phyloP scores from a whole-genome alignment of 1,284 basidiomycete genomes.

The Thelephora terrestris region DNA sequence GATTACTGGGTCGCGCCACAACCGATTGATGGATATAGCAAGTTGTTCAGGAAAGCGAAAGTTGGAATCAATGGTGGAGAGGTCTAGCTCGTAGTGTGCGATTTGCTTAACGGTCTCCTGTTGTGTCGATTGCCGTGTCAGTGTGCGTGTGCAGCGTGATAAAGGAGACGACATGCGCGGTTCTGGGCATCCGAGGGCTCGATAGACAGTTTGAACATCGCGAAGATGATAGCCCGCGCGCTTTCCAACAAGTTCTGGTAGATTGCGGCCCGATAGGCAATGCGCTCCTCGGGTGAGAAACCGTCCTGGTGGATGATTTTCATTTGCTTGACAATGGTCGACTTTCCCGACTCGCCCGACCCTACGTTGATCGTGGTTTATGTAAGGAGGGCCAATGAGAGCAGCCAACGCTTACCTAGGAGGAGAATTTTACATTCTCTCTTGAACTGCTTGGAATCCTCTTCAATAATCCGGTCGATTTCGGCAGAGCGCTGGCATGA shows the following conservation, averaged over 20 bases:
- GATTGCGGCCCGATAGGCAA: constrained; percentile 74
- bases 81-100: constrained; percentile 39
- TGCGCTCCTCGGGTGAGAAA: constrained; percentile 74
- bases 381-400: background rate
- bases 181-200: constrained; percentile 81
- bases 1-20: constrained; percentile 92
- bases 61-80: constrained; percentile 17
- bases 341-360: constrained; percentile 87
- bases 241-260: constrained; percentile 85
- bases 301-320: constrained; percentile 98
- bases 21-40: constrained; percentile 67
- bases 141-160: background rate
- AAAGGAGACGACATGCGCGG: constrained; percentile 26
- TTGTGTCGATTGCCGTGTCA: background rate
- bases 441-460: constrained; percentile 66
- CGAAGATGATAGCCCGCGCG: constrained; percentile 81
- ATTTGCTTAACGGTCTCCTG: constrained; percentile 54
- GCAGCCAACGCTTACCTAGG: constrained; percentile 51
- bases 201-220: constrained; percentile 84
- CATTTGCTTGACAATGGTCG: constrained; percentile 98
- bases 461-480: constrained; percentile 66
- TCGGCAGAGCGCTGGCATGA: constrained; percentile 60
- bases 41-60: constrained; percentile 53
- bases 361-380: constrained; percentile 26
- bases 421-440: constrained; percentile 94